Evolutionary conservation across 495 filamentous ascomycete species (phyloP).

Genomic region (Arthonia radiata): DNA sequence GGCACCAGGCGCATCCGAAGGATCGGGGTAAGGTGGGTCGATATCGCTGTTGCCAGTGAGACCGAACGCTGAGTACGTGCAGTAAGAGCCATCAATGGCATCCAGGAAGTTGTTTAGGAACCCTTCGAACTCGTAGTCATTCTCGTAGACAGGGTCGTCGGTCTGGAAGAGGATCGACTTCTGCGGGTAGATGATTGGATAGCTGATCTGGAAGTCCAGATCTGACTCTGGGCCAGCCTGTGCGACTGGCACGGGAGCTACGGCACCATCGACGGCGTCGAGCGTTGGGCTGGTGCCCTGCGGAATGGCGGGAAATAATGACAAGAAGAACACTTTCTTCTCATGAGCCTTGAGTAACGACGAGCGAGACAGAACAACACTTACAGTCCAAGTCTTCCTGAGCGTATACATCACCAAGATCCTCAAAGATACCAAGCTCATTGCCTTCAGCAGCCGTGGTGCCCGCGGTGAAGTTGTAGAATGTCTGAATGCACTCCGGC

Average conservation of each 20-base stretch:
- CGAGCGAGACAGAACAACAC: not conserved
- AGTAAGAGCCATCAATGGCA: not conserved
- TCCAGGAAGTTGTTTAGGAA: slow-evolving; percentile 1
- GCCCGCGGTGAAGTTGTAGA: slow-evolving; percentile 21
- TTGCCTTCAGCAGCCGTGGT: slow-evolving; percentile 15
- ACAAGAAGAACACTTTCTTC: not conserved
- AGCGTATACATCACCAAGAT: slow-evolving; percentile 17
- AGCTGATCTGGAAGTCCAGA: not conserved
- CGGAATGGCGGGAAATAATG: slow-evolving; percentile 1
- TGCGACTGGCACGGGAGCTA: not conserved
- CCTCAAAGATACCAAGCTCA: slow-evolving; percentile 21
- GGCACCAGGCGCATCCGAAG: not conserved
- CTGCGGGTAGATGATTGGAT: not conserved
- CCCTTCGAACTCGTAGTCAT: no score
- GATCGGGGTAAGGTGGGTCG: not conserved
- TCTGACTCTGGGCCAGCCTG: not conserved
- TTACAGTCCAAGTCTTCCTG: slow-evolving; percentile 11
- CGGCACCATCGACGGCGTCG: not conserved
- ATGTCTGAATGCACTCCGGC: slow-evolving; percentile 4
- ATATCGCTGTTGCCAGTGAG: not conserved
- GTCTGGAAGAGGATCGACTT: not conserved
- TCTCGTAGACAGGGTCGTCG: no score
- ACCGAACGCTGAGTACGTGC: not conserved
- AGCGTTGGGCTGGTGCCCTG: not conserved
- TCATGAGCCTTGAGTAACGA: not conserved